Evolutionary conservation across 2,329 filamentous ascomycete species (phyloP).

Genomic region (Exophiala sp.): DNA sequence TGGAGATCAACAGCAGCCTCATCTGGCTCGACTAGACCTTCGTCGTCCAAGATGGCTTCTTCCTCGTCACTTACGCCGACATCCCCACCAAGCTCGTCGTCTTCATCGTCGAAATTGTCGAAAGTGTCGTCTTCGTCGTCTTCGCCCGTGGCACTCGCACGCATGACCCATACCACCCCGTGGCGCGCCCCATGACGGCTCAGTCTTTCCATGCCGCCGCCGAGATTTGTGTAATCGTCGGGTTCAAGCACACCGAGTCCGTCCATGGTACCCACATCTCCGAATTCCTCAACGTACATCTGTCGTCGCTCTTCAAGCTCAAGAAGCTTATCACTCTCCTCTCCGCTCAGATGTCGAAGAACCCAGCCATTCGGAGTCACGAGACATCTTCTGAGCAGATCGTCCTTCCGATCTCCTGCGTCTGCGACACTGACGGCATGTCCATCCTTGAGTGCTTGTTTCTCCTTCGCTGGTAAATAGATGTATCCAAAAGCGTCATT

Average conservation of each 20-base stretch:
- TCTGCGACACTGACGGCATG: constrained; percentile 38
- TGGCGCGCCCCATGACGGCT: constrained; percentile 42
- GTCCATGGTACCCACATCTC: constrained; percentile 31
- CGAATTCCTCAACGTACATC: constrained; percentile 37
- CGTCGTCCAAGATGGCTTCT: constrained; percentile 6
- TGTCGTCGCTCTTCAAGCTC: constrained; percentile 39
- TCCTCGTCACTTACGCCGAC: neutral
- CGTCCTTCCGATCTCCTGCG: constrained; percentile 29
- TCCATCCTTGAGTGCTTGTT: constrained; percentile 38
- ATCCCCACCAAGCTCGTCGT: neutral
- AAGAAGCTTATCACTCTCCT: constrained; percentile 44
- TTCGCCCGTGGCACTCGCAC: constrained; percentile 25
- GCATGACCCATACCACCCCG: constrained; percentile 40
- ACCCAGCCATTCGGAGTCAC: constrained; percentile 43
- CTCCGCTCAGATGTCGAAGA: constrained; percentile 40
- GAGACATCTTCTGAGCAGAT: constrained; percentile 40
- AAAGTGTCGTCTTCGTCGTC: constrained; percentile 21
- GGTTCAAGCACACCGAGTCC: constrained; percentile 31
- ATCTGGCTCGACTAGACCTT: neutral
- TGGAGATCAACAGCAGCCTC: constrained; percentile 1
- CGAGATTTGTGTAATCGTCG: constrained; percentile 41
- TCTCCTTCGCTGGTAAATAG: constrained; percentile 41
- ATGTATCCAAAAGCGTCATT: constrained; percentile 37
- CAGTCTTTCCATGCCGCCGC: constrained; percentile 42
- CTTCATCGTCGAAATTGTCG: constrained; percentile 20